Base-by-base conservation (phyloP, 129 eudicot genomes). In the Escallonia herrerae region DNA sequence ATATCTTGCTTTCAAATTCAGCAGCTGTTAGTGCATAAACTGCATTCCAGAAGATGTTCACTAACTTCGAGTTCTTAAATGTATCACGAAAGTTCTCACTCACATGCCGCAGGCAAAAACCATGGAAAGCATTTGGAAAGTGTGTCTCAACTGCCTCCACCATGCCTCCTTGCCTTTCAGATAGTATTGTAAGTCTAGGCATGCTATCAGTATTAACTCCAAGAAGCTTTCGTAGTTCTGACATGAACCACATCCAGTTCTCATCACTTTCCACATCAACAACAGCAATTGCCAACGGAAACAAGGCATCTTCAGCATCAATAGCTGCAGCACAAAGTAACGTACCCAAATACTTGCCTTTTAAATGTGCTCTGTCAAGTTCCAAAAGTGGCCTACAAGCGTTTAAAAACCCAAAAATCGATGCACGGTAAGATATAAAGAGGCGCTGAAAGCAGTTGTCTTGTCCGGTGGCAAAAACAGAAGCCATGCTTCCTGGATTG, bases 241-340 rank as follows among this genome's bases (percentile, higher is more conserved):
- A 94, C 86, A 94, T 81, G 69, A 94, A 94, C 99, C 99, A 94
- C 95, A 89, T 89, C 95, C 97, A 94, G 66, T 89, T 94, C 52
- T 94, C 99, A 57, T 94, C 93, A 46, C 82, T 86, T 66, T 94
- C 99, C 5, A 76, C 82, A 61, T 94, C 99, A 47, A 94, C 97
- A 43, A 89, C 66, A 7, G 95, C 99, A 63, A 94, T 79, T n/a
- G 99, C 99, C 67, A 94, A 71, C 2, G 98, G 99, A 73, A 88
- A 94, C 60, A 94, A 74, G 6, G 82, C 82, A 71, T 84, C 97
- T 44, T 94, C 94, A 33, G 90, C 97, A 66, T 94, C 99, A 71
- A 89, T 74, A 61, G 93, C 97, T 2, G 99, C 80, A 40, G 95
- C 97, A 70, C 99, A 94, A 15, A 94, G 71, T 66, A 94, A 72